Evolutionary conservation across 2,329 filamentous ascomycete species (phyloP), one percentile per base, ranked within the genome.

Genomic region (Chrysoporthe deuterocubensis): DNA sequence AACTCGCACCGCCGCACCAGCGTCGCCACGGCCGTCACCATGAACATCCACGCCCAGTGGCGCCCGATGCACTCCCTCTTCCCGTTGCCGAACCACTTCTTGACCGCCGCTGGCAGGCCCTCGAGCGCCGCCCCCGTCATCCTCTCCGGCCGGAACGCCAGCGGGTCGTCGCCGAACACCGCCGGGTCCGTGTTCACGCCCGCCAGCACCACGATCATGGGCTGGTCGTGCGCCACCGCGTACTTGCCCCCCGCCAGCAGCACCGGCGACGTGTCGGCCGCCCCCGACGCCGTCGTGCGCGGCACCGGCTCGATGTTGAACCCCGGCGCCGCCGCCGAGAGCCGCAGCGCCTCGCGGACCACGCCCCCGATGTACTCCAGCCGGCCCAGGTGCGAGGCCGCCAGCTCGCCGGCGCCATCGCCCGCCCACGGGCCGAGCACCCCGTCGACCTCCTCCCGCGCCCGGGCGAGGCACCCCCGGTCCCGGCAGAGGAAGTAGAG

Each of bases 301-400:
- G 83, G 82, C 0, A 81, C 74, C 0, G 80, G 80, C 75, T 85
- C 83, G 65, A 85, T 82, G 77, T 85, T 85, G 78, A 88, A 85
- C 0, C 83, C 81, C 0, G 86, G 85, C 0, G 86, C 85, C 0
- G 85, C 81, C 43, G 82, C 83, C 0, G 82, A 82, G 2, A 89
- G 81, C 0, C 87, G 84, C 8, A 89, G 77, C 0, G 84, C 80
- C 74, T 89, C 85, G 63, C 83, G 82, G 37, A 88, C 75, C 37
- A 88, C 75, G 44, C 81, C 87, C 65, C 85, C 83, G 59, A 88
- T 72, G 74, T 88, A 89, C 13, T 80, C 77, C 2, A 89, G 79
- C 70, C 82, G 82, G 0, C 79, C 72, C 1, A 89, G 74, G 72
- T 88, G 84, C 7, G 82, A 81, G 60, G 82, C 74, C 0, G 75